A percentile compares a stretch with the other conserved stretches of the same genome.
phyloP scores from a whole-genome alignment of 2,329 filamentous ascomycete species.

The Cercospora brassicicola region DNA sequence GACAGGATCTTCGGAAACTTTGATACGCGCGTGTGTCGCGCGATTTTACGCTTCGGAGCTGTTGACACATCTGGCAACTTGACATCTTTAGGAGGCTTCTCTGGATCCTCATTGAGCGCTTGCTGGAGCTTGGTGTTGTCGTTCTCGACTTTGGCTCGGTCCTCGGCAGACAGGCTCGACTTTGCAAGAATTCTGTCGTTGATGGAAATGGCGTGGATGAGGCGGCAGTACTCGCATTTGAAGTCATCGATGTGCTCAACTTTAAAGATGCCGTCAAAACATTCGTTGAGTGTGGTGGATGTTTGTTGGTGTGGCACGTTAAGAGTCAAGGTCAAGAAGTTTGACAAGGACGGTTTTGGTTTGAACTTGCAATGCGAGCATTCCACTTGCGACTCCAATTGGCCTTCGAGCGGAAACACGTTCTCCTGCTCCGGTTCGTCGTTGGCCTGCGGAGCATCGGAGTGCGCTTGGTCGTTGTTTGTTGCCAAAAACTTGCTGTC shows the following conservation, averaged over 20 bases:
- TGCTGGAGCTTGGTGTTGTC: conserved; percentile 66
- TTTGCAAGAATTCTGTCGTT: conserved; percentile 62
- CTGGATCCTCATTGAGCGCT: conserved; percentile 78
- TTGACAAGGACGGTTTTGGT: conserved; percentile 77
- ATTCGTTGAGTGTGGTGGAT: conserved; percentile 78
- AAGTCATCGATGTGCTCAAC: conserved; percentile 96
- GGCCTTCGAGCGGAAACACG: conserved; percentile 88
- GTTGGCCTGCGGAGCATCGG: conserved; percentile 25
- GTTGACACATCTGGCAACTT: conserved; percentile 70
- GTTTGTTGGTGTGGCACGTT: conserved; percentile 75
- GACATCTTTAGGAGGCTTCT: conserved; percentile 70
- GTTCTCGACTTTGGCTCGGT: conserved; percentile 46
- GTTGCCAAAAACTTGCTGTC: conserved; percentile 24
- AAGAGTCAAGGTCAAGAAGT: conserved; percentile 87
- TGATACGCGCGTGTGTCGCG: conserved; percentile 83
- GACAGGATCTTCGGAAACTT: conserved; percentile 86
- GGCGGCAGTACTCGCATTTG: conserved; percentile 86
- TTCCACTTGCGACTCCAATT: conserved; percentile 90
- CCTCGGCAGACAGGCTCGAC: conserved; percentile 53
- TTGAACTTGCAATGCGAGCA: conserved; percentile 88
- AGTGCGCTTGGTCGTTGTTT: conserved; percentile 9
- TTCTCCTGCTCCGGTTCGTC: conserved; percentile 52
- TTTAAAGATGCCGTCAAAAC: conserved; percentile 92
- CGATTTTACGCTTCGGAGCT: conserved; percentile 80
- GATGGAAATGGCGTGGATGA: conserved; percentile 72